A percentile compares a stretch with the other conserved stretches of the same genome.
Conservation (phyloP, 495 filamentous ascomycete genomes). For the Hypoxylon rickii region DNA sequence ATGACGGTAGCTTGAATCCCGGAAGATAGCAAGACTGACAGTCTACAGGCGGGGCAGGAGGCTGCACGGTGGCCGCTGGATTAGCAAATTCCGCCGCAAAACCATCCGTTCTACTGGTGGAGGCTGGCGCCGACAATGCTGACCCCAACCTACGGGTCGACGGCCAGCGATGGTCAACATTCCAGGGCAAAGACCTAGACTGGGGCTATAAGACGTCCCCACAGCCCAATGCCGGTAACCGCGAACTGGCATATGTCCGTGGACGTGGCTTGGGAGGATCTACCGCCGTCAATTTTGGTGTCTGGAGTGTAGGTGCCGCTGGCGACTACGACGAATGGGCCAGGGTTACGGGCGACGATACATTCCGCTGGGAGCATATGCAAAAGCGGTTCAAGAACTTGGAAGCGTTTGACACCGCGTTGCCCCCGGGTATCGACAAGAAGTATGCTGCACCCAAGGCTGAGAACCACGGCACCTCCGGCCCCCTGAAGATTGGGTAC, state of each 20-base stretch:
- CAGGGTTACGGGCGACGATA: constrained; percentile 42
- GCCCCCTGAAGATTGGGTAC: constrained; percentile 54
- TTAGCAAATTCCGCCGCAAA: constrained; percentile 49
- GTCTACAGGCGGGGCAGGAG: constrained; percentile 58
- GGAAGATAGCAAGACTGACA: neutral
- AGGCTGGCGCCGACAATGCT: constrained; percentile 56
- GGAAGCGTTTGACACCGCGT: constrained; percentile 54
- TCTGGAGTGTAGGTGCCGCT: constrained; percentile 58
- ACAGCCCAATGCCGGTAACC: constrained; percentile 53
- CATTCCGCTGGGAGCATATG: constrained; percentile 56
- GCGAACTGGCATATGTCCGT: constrained; percentile 58
- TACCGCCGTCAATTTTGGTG: constrained; percentile 66
- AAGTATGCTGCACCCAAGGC: constrained; percentile 38
- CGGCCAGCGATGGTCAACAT: constrained; percentile 57
- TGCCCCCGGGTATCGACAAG: constrained; percentile 40
- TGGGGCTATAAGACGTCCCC: constrained; percentile 64
- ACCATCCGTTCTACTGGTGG: constrained; percentile 59
- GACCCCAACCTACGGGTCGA: constrained; percentile 51
- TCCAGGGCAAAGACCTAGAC: constrained; percentile 53
- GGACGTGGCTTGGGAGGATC: constrained; percentile 64
- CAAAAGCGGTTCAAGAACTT: constrained; percentile 53
- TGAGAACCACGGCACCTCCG: constrained; percentile 54
- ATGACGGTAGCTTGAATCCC: neutral
- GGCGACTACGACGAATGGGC: constrained; percentile 65
- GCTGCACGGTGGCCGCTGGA: constrained; percentile 52